Base-by-base conservation (phyloP, 352 stramenopile genomes). In the Sclerospora graminicola region DNA sequence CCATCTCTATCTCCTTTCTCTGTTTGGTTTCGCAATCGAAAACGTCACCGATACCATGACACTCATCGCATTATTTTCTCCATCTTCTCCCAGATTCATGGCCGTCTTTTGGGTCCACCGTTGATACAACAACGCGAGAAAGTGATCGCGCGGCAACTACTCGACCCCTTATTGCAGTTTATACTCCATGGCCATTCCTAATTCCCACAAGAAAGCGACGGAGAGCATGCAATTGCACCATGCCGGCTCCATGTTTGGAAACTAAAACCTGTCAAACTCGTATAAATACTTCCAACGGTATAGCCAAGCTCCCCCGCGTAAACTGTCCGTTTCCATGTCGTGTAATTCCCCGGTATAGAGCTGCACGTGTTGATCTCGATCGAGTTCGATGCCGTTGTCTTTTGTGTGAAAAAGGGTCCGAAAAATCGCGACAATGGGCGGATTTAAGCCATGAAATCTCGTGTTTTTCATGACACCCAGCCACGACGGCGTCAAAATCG, bases 241-340 rank as follows among this genome's bases (percentile, higher is more conserved):
- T 94, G n/a, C 82, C 82, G 1, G 80, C 75, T 41, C 82, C 82
- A 36, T n/a, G 48, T 89, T 5, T 65, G 59, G 39, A 65, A 49
- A 30, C 66, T 82, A 44, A 94, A 94, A 21, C 82, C 82, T 36
- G 82, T 91, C 20, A 94, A 54, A 31, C 78, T 90, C 37, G 84
- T 97, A 59, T 97, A 98, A 41, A 95, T 82, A 34, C 71, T 83
- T 28, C 89, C 91, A 7, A 95, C 81, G 4, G 84, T 95, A 60
- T 98, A 97, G 4, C 89, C 89, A 9, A 98, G 66, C 47, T 98
- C 92, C n/a, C 92, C 91, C 2, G 80, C 92, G 5, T 2, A 98
- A 55, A 7, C 59, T 55, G 27, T 84, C 72, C 15, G 82, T 90
- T 26, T 64, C 52, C 10, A 69, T 64, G 43, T 95, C 84, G 40